Evolutionary conservation across 2,329 filamentous ascomycete species (phyloP), one percentile per base, ranked within the genome.

Genomic region (Ceratocystis diversiconidia): DNA sequence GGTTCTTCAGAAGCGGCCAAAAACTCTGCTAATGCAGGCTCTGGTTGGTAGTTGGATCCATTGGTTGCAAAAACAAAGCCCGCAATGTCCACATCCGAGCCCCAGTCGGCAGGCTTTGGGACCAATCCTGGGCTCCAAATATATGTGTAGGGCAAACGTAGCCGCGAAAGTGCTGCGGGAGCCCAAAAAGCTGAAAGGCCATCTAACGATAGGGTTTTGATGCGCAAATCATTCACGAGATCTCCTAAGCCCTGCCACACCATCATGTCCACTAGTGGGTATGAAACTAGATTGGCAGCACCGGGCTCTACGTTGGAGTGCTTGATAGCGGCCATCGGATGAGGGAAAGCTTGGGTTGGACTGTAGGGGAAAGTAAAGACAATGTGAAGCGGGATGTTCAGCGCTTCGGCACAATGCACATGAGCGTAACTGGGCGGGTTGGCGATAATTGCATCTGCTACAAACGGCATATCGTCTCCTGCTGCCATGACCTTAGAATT

Each of bases 351-450:
- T 65, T 85, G 81, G 0, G 89, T 92, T 0, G 88, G 87, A 0
- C 85, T 88, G 71, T 89, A 92, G 0, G 89, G 89, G 66, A 92
- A 87, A 67, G 91, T 96, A 73, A 96, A 96, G 86, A 95, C 94
- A 68, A 96, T 77, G 72, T 92, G 88, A 1, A 92, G 74, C 0
- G 89, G 89, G 22, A 92, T 83, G 0, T 88, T 88, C 28, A 94
- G 73, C 30, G 87, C 84, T 74, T 94, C 88, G 0, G 89, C 89
- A 69, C 88, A 90, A 74, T 91, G 88, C 0, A 91, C 79, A 71
- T 91, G 88, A 0, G 86, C 87, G 73, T 92, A 90, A 68, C 82
- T 86, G 0, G 88, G 88, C 0, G 89, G 89, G 69, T 94, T 94
- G 0, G 89, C 88, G 67, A 94, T 92, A 70, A 94, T 92, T n/a